Conservation (phyloP, 2,329 filamentous ascomycete species). For the Xylaria sp. region DNA sequence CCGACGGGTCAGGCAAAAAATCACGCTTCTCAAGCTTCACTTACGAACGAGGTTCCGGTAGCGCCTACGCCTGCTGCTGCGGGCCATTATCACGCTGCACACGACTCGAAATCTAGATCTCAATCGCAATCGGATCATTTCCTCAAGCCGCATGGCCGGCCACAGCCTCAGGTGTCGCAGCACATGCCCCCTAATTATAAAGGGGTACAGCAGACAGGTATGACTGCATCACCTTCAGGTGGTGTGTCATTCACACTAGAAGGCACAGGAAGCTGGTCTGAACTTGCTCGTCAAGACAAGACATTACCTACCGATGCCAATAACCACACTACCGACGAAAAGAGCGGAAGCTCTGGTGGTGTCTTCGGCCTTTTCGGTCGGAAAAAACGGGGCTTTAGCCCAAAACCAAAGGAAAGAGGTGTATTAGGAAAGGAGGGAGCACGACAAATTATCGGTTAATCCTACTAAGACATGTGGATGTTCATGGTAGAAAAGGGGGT, state of each 20-base stretch:
- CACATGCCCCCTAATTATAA: conserved; percentile 43
- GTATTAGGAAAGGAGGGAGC: conserved; percentile 94
- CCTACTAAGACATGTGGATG: not conserved
- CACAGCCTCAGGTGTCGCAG: conserved; percentile 22
- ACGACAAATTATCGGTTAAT: conserved; percentile 68
- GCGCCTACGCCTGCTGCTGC: conserved; percentile 31
- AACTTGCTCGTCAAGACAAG: conserved; percentile 77
- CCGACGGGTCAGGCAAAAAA: conserved; percentile 22
- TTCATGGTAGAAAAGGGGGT: conserved; percentile 2
- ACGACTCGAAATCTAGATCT: conserved; percentile 12
- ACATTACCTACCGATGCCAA: conserved; percentile 65
- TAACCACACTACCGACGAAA: conserved; percentile 44
- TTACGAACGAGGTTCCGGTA: conserved; percentile 45
- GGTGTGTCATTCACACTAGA: conserved; percentile 90
- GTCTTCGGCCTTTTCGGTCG: conserved; percentile 86
- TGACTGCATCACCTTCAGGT: conserved; percentile 71
- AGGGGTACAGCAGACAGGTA: conserved; percentile 45
- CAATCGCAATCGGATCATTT: conserved; percentile 12
- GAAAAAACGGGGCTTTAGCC: conserved; percentile 88
- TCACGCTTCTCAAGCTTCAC: conserved; percentile 42
- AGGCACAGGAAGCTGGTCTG: conserved; percentile 84
- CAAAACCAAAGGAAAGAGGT: conserved; percentile 88
- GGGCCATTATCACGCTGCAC: conserved; percentile 19
- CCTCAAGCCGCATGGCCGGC: conserved; percentile 6
- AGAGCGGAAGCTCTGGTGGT: conserved; percentile 56